Evolutionary conservation across 257 asterid species (phyloP), one percentile per base, ranked within the genome.

Genomic region (Prunella vulgaris): DNA sequence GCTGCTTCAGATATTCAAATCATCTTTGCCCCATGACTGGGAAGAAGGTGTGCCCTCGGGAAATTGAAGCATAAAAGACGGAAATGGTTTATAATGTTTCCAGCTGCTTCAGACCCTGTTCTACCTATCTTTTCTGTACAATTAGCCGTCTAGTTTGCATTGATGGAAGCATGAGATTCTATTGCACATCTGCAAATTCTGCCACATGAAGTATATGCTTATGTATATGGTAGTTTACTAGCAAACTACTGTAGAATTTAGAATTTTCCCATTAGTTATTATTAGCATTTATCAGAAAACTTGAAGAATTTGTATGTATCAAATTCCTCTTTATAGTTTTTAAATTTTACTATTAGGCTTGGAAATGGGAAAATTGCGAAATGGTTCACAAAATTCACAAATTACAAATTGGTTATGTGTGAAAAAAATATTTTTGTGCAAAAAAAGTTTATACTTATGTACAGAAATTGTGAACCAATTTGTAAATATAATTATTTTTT

Each of bases 1-100:
- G 73, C 88, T 90, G 35, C 72, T 38, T 66, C 87, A 84, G 82
- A 79, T 88, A 80, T 88, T 90, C 83, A 80, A 75, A 76, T 86
- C 95, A n/a, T 76, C 86, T 21, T 73, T 83, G 74, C 87, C 87
- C 14, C 28, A 59, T 35, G 78, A 69, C 63, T 80, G 83, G 86
- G 76, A 17, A 21, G 68, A 69, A 59, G 67, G 68, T 73, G 5
- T 28, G 5, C 5, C 33, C 33, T 3, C 33, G 5, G 33, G 33
- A 28, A 28, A 3, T 28, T 81, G 80, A 80, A 63, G 60, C 18
- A 33, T 35, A 53, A 48, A 56, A 28, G 58, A 25, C 17, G 14
- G 21, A 14, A 7, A 30, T 9, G 58, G 65, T 40, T 44, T 44
- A 44, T 44, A 14, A 44, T 44, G 18, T 44, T 38, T 38, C 14